Evolutionary conservation across 2,329 filamentous ascomycete genomes (phyloP).

Genomic region (Pseudopithomyces maydicus): DNA sequence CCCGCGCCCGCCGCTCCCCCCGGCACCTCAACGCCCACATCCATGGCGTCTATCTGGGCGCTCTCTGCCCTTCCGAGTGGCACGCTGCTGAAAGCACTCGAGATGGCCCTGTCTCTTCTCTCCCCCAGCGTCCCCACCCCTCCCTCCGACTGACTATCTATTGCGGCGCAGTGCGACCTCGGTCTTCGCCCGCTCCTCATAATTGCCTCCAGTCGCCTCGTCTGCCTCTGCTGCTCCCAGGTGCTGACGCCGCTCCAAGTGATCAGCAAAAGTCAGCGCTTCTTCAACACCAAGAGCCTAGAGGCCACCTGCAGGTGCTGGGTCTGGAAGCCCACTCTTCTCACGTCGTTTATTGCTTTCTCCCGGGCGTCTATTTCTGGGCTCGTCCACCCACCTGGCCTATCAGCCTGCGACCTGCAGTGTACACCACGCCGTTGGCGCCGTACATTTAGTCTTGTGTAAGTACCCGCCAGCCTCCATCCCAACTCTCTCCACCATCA

Average conservation of each 20-base stretch:
- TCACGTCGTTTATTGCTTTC: constrained; percentile 40
- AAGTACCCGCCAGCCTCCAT: constrained; percentile 46
- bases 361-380: constrained; percentile 49
- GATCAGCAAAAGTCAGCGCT: constrained; percentile 32
- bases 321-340: constrained; percentile 39
- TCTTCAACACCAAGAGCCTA: constrained; percentile 28
- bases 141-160: not conserved
- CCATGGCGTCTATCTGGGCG: constrained; percentile 20
- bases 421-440: constrained; percentile 41
- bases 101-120: constrained; percentile 4
- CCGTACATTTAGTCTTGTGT: constrained; percentile 45
- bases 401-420: constrained; percentile 40
- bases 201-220: constrained; percentile 8
- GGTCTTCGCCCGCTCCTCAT: constrained; percentile 16
- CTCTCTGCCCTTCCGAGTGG: constrained; percentile 17
- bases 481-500: constrained; percentile 38
- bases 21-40: constrained; percentile 8
- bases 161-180: constrained; percentile 14
- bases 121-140: not conserved
- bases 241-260: constrained; percentile 24
- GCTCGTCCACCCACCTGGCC: constrained; percentile 36
- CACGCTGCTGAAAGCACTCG: constrained; percentile 1
- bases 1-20: constrained; percentile 6
- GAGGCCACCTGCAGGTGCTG: constrained; percentile 24
- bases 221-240: not conserved